These are phyloP conservation scores for Xenoacremonium recifei DNA, from an alignment of 2,329 filamentous ascomycete species.

Conservation along the genomic window DNA sequence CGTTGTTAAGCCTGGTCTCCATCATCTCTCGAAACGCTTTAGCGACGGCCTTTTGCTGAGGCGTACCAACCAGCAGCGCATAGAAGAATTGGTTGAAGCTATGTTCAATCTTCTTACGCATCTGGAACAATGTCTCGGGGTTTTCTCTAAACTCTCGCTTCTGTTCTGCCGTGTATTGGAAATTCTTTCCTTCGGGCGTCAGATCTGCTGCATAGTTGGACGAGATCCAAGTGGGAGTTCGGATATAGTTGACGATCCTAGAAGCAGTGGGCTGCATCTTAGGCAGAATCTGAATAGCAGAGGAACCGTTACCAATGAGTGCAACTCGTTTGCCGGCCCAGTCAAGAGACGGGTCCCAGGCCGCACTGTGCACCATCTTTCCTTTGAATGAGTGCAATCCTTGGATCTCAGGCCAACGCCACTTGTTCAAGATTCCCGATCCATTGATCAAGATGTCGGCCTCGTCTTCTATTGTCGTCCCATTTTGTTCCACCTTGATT, in stretches of 20 bases:
- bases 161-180: conserved; percentile 32
- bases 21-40: conserved; percentile 2
- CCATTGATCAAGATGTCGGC: background rate
- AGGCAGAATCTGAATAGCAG: conserved; percentile 49
- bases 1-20: conserved; percentile 6
- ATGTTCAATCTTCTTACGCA: conserved; percentile 37
- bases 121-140: conserved; percentile 34
- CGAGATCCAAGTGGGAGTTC: conserved; percentile 26
- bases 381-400: conserved; percentile 50
- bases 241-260: conserved; percentile 22
- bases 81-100: conserved; percentile 6
- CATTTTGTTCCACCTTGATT: background rate
- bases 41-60: background rate
- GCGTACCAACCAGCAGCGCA: background rate
- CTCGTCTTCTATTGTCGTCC: background rate
- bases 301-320: conserved; percentile 51
- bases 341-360: conserved; percentile 27
- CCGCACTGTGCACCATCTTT: conserved; percentile 47
- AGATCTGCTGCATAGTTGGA: conserved; percentile 13
- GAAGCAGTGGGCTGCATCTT: conserved; percentile 33
- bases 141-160: conserved; percentile 36
- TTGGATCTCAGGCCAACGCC: conserved; percentile 45
- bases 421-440: conserved; percentile 1
- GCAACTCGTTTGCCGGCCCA: conserved; percentile 43
- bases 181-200: conserved; percentile 16